Evolutionary conservation across 345 rosid genomes (phyloP), one percentile per base, ranked within the genome.

Genomic region (Turnera subulata): DNA sequence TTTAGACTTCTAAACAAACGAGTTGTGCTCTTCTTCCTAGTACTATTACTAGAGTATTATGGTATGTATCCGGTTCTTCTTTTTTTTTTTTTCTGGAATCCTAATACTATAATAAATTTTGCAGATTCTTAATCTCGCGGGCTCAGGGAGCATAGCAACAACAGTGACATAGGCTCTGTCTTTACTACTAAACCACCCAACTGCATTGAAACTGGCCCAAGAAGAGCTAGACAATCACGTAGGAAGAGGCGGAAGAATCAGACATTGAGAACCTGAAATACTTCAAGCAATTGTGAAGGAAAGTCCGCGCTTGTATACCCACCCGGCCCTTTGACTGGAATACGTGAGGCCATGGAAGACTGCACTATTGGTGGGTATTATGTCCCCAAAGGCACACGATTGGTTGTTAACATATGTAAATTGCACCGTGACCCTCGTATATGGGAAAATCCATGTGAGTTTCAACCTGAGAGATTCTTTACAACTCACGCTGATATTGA

Each of bases 231-330:
- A 81, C 65, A 53, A 0, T 12, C 40, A 17, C 0, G 82, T 83
- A 0, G 96, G 90, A 2, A 71, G 55, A 63, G 82, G 80, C 73
- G 0, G 60, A 83, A 37, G 92, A 88, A 59, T 78, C 85, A 2
- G 87, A 88, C 50, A 60, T 82, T 11, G 37, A 8, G 25, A 76
- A 70, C 16, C 76, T 88, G 6, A 62, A 56, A 9, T 81, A 76
- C 50, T 84, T 56, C 81, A 71, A 62, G 84, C 89, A 61, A 68
- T 82, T 16, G 61, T 84, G 44, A 87, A 87, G 45, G 95, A 87
- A 69, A 72, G 84, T 35, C 56, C 67, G 14, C 62, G 72, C 11
- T 48, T 72, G 32, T n/a, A n/a, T 72, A 72, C 54, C 80, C 71
- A 14, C 68, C 65, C 1, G 77, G 62, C 14, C 77, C 79, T 0